A percentile compares a stretch with the other conserved stretches of the same genome.
phyloP scores from a whole-genome alignment of 2,329 filamentous ascomycete species.

The Aspergillus transmontanensis region DNA sequence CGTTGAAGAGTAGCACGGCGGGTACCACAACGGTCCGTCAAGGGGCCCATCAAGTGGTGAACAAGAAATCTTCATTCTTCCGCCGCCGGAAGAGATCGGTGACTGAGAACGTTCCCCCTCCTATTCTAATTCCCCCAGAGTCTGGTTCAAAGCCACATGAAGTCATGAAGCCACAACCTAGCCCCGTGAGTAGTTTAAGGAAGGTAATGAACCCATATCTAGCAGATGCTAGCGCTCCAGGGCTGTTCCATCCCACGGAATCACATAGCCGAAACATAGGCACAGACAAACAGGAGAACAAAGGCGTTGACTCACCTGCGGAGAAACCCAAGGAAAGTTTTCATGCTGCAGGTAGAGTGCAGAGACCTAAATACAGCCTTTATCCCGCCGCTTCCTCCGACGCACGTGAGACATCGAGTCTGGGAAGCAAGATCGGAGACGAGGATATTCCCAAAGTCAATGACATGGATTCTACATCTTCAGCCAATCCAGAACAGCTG shows the following conservation, averaged over 20 bases:
- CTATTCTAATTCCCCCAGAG: constrained; percentile 52
- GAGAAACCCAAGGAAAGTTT: constrained; percentile 30
- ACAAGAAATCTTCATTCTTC: constrained; percentile 95
- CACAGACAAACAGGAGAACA: constrained; percentile 20
- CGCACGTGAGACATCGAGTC: constrained; percentile 34
- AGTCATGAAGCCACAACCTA: constrained; percentile 46
- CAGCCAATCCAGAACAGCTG: constrained; percentile 15
- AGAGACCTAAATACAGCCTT: constrained; percentile 31
- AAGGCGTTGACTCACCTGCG: constrained; percentile 17
- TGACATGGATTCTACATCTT: constrained; percentile 22
- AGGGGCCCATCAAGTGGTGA: constrained; percentile 62
- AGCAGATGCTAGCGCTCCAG: constrained; percentile 29
- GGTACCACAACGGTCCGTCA: constrained; percentile 32
- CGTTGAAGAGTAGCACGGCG: constrained; percentile 27
- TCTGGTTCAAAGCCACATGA: constrained; percentile 41
- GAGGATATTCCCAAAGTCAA: constrained; percentile 30
- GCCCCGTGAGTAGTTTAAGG: constrained; percentile 77
- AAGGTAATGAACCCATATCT: constrained; percentile 88
- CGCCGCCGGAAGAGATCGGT: constrained; percentile 88
- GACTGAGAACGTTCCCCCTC: constrained; percentile 66
- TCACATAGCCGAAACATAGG: constrained; percentile 22
- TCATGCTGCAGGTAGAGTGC: constrained; percentile 24
- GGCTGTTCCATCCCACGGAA: constrained; percentile 25
- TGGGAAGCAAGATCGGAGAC: constrained; percentile 39
- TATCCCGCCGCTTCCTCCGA: constrained; percentile 28